Base-by-base conservation (phyloP, 2,329 filamentous ascomycete species). In the Diplodia scrobiculata region DNA sequence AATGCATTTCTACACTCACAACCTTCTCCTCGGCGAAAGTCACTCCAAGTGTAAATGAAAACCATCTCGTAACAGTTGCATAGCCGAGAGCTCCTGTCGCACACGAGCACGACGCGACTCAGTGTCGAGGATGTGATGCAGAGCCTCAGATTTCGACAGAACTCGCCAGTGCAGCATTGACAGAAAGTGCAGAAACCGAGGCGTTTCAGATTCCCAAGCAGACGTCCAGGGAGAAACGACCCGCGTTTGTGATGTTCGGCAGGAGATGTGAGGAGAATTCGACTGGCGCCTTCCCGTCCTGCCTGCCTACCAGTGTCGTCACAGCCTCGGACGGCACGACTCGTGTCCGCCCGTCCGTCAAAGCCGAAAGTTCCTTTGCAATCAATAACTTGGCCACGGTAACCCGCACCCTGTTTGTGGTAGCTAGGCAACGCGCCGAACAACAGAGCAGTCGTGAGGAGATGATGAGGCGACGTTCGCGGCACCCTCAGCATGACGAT, bases 271-370 rank as follows among this genome's bases (percentile, higher is more conserved):
- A 41, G 19, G 11, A 3, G 14, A 17, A 29, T 47, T 9, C 25
- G 27, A 14, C 13, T 41, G 21, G 19, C 6, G 34, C 38, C 25
- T 47, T 41, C 11, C 38, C 25, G 32, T 41, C 11, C 48, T 60
- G 38, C 38, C 45, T 32, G 38, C 55, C 25, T 47, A 11, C 21
- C 55, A n/a, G 48, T 60, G 38, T 47, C 55, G 55, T 60, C 55
- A 60, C 55, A 47, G 29, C 55, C 55, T 60, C 55, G 55, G 55
- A 41, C 47, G 17, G 27, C 38, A 47, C 38, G 55, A 34, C 14
- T 60, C 38, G 55, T 17, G 9, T 19, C 11, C 55, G n/a, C 19
- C 25, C 36, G 19, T 21, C 14, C 36, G 54, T 17, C 6, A 21
- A 53, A 34, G 50, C 50, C 17, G 41, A 45, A 19, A 19, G 17